phyloP scores from a whole-genome alignment of 331 rosid species.

The Malus hybrid region DNA sequence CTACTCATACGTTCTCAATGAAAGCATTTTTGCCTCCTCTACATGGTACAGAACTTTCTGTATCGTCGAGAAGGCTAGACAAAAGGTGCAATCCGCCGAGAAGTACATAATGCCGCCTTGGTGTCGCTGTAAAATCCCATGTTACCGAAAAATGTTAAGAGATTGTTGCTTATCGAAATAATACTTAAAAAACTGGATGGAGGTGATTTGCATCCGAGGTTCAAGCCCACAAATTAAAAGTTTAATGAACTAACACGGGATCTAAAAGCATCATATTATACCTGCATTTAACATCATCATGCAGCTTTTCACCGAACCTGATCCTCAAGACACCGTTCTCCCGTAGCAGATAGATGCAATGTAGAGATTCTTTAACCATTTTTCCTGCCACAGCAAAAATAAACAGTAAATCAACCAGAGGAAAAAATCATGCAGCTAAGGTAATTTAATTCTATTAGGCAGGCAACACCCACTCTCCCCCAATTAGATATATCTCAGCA shows the following conservation, averaged over 20 bases:
- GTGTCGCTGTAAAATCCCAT: not conserved
- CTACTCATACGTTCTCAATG: not conserved
- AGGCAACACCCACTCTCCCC: not conserved
- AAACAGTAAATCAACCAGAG: too few relatives aligned
- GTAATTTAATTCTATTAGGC: too few relatives aligned
- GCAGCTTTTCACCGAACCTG: slow-evolving; percentile 1
- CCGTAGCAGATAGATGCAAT: slow-evolving; percentile 36
- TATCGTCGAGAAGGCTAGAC: slow-evolving; percentile 3
- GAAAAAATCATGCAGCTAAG: too few relatives aligned
- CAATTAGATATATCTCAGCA: not conserved
- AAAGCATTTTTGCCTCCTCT: slow-evolving; percentile 12
- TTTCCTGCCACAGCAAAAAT: slow-evolving; percentile 26
- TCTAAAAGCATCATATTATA: not conserved
- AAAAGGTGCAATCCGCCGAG: not conserved
- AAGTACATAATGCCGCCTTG: not conserved
- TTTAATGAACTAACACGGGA: not conserved
- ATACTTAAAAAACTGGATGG: not conserved
- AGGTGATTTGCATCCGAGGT: not conserved
- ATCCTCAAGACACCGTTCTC: slow-evolving; percentile 33
- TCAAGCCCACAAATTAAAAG: not conserved
- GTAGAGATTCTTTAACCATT: slow-evolving; percentile 35
- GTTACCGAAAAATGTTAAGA: not conserved
- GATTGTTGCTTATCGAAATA: not conserved
- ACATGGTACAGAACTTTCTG: slow-evolving; percentile 1
- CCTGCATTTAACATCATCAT: slow-evolving; percentile 9